Evolutionary conservation across 805 yeast genomes (phyloP).

Genomic region (Kodamaea neixiangensis): DNA sequence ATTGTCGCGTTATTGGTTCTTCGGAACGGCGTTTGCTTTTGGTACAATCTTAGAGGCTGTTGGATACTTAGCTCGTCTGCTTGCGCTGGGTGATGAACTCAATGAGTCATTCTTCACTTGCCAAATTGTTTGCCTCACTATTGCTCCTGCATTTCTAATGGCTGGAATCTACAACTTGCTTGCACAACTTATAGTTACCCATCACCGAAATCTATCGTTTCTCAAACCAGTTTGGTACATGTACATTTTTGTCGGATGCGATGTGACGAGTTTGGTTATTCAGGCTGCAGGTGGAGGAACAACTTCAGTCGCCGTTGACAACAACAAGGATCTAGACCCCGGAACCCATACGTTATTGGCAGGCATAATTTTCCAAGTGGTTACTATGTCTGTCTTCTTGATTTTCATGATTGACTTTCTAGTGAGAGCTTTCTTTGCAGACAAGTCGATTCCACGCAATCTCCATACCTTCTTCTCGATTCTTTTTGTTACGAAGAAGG

Average conservation of each 20-base stretch:
- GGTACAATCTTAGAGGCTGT: constrained; percentile 11
- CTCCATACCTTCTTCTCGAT: constrained; percentile 16
- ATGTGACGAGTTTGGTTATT: constrained; percentile 15
- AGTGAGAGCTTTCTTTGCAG: constrained; percentile 17
- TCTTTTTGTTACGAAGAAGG: constrained; percentile 24
- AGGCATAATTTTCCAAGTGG: constrained; percentile 23
- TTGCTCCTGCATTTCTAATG: constrained; percentile 17
- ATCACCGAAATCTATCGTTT: not conserved
- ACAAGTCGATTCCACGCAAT: not conserved
- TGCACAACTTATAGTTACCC: constrained; percentile 12
- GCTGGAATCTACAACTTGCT: constrained; percentile 16
- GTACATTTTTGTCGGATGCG: constrained; percentile 15
- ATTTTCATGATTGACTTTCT: constrained; percentile 21
- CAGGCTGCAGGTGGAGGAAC: constrained; percentile 24
- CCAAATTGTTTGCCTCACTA: constrained; percentile 13
- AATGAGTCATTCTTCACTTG: constrained; percentile 6
- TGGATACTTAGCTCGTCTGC: constrained; percentile 13
- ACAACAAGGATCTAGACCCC: constrained; percentile 7
- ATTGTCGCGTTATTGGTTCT: constrained; percentile 20
- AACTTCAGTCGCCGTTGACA: constrained; percentile 12
- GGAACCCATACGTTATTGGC: constrained; percentile 23
- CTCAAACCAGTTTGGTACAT: constrained; percentile 15
- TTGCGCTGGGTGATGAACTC: constrained; percentile 4
- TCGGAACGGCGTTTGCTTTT: constrained; percentile 10
- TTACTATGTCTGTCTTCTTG: constrained; percentile 21